Evolutionary conservation across 495 filamentous ascomycete species (phyloP).

Genomic region (Aspergillus biplanus): DNA sequence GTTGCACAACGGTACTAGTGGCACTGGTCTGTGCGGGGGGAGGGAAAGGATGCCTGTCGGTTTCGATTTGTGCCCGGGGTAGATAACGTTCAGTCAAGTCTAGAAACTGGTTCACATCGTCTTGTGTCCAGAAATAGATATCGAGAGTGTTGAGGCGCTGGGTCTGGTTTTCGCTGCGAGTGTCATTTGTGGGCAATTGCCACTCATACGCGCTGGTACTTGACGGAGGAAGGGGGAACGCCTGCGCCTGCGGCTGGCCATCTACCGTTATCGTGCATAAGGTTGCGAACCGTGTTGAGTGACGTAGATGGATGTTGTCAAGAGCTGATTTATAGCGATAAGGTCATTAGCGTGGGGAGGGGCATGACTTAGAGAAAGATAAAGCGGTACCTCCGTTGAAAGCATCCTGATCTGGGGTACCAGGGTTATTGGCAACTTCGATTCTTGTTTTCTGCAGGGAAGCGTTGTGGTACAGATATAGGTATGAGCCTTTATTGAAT

Average conservation of each 20-base stretch:
- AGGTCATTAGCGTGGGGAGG: conserved; percentile 11
- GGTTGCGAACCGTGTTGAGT: conserved; percentile 79
- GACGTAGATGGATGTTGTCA: conserved; percentile 64
- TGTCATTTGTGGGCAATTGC: conserved; percentile 75
- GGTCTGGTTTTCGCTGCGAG: conserved; percentile 66
- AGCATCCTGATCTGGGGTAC: conserved; percentile 85
- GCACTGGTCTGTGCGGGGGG: conserved; percentile 57
- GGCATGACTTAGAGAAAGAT: not conserved
- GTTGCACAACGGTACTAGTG: conserved; percentile 83
- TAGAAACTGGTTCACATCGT: conserved; percentile 75
- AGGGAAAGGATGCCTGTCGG: conserved; percentile 49
- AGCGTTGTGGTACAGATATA: conserved; percentile 83
- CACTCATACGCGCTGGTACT: conserved; percentile 63
- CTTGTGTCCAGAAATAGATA: conserved; percentile 84
- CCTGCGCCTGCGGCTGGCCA: conserved; percentile 40
- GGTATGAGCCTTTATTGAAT: conserved; percentile 86
- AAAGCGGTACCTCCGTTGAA: conserved; percentile 74
- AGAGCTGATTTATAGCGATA: conserved; percentile 50
- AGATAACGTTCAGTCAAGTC: conserved; percentile 65
- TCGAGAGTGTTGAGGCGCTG: conserved; percentile 82
- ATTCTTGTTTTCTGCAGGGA: conserved; percentile 68
- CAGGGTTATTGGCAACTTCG: conserved; percentile 87
- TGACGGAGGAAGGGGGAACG: conserved; percentile 40
- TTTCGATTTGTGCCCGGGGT: conserved; percentile 59
- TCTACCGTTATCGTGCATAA: conserved; percentile 77